phyloP scores from a whole-genome alignment of 108 stramenopile genomes.

The Cyclotella distinguenda region DNA sequence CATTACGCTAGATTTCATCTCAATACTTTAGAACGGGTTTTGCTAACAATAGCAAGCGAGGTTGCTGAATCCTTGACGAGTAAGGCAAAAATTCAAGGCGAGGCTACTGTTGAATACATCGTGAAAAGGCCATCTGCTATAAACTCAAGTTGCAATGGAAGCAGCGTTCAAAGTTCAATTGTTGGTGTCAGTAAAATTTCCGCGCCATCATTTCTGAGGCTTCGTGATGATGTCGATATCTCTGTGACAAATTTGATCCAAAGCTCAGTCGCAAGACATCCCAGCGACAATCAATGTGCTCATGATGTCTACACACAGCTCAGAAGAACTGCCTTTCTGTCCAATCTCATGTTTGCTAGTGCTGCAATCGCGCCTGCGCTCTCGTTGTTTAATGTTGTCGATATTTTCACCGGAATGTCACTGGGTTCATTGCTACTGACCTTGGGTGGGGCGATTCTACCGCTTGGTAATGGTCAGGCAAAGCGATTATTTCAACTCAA shows the following conservation, averaged over 20 bases:
- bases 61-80: constrained; percentile 57
- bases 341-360: neutral
- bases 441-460: neutral
- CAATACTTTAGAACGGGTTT: constrained; percentile 24
- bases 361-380: neutral
- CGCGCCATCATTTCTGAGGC: neutral
- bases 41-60: constrained; percentile 23
- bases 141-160: constrained; percentile 24
- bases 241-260: neutral
- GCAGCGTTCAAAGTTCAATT: neutral
- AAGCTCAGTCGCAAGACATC: neutral
- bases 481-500: neutral
- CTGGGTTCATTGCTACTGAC: neutral
- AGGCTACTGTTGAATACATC: constrained; percentile 71
- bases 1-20: too few species aligned
- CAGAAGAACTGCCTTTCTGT: constrained; percentile 1
- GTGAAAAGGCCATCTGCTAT: constrained; percentile 65
- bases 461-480: neutral
- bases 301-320: neutral
- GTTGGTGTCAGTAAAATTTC: neutral
- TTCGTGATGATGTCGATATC: neutral
- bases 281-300: neutral
- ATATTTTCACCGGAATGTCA: neutral
- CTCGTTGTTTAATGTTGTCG: neutral
- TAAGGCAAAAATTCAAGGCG: constrained; percentile 68